Evolutionary conservation across 129 eudicot genomes (phyloP), one percentile per base, ranked within the genome.

Genomic region (Saussurea involucrata): DNA sequence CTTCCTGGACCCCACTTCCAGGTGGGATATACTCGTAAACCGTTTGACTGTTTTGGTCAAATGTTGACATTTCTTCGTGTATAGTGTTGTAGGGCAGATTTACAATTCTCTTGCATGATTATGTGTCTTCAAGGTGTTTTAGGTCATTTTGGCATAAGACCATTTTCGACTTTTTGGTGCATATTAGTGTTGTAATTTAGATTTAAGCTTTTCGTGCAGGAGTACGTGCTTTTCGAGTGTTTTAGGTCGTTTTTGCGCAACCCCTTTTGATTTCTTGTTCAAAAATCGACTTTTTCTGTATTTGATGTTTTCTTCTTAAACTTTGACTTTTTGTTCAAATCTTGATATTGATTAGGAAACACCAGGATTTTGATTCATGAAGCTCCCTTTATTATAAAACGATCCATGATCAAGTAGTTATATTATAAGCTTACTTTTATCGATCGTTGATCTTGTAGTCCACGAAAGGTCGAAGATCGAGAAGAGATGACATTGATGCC

Each of bases 401-500:
- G 27, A 71, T 63, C 64, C 6, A 17, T 3, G 57, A 55, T 68
- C 5, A 22, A 34, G 61, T 27, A 36, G 20, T 4, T 78, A 27
- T 27, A 27, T 53, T 7, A 22, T 22, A 72, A 72, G 24, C 83
- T 79, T 28, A 73, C 37, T 22, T 33, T 36, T 73, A 58, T 40
- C 24, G 24, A 34, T 74, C 58, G 18, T 22, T 81, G 64, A 55
- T 74, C 66, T 74, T 84, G 73, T 75, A 95, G 99, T 88, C 92
- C 44, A 83, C 88, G 4, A 92, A 78, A 87, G 89, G 92, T 27
- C 81, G 96, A 80, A 88, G 99, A 75, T 83, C 90, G 60, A 86
- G 83, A 76, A 76, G 75, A 72, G 99, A 95, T 81, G 99, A 95
- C 78, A 72, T 95, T 64, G 99, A 95, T 86, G 94, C 87, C n/a